Base-by-base conservation (phyloP, 345 rosid species). In the Conringia planisiliqua region DNA sequence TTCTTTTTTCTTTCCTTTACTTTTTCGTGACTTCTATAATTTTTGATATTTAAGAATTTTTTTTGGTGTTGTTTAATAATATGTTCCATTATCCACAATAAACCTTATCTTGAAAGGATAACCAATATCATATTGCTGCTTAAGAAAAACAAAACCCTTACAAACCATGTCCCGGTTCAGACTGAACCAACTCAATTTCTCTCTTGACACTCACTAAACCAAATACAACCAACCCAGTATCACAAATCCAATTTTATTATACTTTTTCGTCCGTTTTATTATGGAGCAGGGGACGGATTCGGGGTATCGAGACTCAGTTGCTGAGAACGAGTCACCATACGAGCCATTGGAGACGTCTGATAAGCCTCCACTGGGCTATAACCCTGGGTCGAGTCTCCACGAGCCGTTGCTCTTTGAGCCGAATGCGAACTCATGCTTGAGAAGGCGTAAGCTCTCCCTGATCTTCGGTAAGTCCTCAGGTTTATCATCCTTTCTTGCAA, bases 401-500 rank as follows among this genome's bases (percentile, higher is more conserved):
- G 76, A 64, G 77, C 57, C 22, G 81, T 66, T 72, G 81, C 81
- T 61, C 81, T 78, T 18, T 78, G 81, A 57, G 77, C 47, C 3
- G 50, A 50, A 66, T 78, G 81, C 17, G 81, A 78, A 5, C 81
- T 78, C 77, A 78, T 72, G 50, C 77, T 78, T 7, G 81, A 72
- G 32, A 40, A 66, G 27, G 29, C 40, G 33, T 72, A 78, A n/a
- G 81, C 77, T 59, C 81, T 30, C 2, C 81, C 81, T 59, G 81
- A 71, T n/a, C 50, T 58, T 17, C 22, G 39, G 59, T 78, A 78
- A 69, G 35, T 60, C 29, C 81, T 59, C 68, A 32, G 44, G 36
- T 38, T 71, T 4, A 33, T 58, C 81, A 78, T 71, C 51, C 77
- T 78, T 66, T 78, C 81, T 78, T 78, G 81, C 77, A 78, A 66